These are phyloP conservation scores for Calcarisporium arbuscula DNA, from an alignment of 2,329 filamentous ascomycete species.

Conservation along the genomic window DNA sequence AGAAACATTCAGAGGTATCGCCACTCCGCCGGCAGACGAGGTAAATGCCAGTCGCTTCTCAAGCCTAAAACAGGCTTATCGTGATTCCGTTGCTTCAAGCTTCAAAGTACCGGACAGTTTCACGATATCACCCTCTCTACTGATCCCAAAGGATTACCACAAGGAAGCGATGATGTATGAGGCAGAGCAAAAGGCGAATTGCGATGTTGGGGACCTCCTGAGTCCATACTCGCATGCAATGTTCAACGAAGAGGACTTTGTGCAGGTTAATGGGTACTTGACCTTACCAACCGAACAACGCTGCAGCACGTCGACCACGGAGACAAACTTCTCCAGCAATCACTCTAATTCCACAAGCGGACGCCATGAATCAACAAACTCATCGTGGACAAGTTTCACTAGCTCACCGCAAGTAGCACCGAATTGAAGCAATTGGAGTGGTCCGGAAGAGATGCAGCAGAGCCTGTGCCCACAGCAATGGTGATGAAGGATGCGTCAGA, in stretches of 20 bases:
- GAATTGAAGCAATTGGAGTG: constrained; percentile 32
- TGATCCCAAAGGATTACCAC: constrained; percentile 55
- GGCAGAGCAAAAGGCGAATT: constrained; percentile 18
- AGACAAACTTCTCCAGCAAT: constrained; percentile 38
- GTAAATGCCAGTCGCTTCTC: constrained; percentile 50
- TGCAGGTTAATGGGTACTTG: constrained; percentile 14
- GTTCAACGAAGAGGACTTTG: constrained; percentile 13
- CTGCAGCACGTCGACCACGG: constrained; percentile 49
- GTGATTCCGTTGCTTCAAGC: constrained; percentile 42
- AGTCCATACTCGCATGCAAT: constrained; percentile 9
- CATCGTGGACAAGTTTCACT: constrained; percentile 47
- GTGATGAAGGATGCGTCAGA: constrained; percentile 12
- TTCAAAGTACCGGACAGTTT: constrained; percentile 56
- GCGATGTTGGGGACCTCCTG: constrained; percentile 26
- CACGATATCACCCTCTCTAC: constrained; percentile 53
- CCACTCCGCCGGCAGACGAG: constrained; percentile 26
- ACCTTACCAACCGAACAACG: constrained; percentile 28
- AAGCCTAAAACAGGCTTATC: constrained; percentile 28
- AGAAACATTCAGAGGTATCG: too few species aligned
- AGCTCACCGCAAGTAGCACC: constrained; percentile 47
- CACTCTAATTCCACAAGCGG: constrained; percentile 41
- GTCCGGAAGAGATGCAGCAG: constrained; percentile 23
- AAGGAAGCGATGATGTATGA: constrained; percentile 41
- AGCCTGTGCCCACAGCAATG: constrained; percentile 22
- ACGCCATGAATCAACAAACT: constrained; percentile 48